Base-by-base conservation (phyloP, 2,329 filamentous ascomycete genomes). In the Cordyceps farinosa region DNA sequence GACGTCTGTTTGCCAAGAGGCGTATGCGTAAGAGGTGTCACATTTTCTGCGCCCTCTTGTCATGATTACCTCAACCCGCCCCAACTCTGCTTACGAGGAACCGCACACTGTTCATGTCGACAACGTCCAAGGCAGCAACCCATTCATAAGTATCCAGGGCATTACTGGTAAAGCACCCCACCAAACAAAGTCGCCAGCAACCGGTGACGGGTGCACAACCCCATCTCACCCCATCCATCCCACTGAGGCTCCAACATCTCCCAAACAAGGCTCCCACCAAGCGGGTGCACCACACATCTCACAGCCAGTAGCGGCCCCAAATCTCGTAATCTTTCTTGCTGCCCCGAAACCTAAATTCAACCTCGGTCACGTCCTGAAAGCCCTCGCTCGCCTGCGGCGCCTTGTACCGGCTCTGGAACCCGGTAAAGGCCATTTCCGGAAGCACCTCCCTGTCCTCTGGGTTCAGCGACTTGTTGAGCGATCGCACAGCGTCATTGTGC, bases 401-500 rank as follows among this genome's bases (percentile, higher is more conserved):
- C 67, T 87, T 86, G 76, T 91, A 95, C 60, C 91, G 84, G 9
- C 87, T 85, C 17, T 81, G 79, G 71, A 92, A 99, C 13, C 87
- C 84, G 30, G 82, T 86, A 73, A 97, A 98, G 0, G 95, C 94
- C 66, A 95, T 80, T 51, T 84, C 85, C 0, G 94, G 93, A 5
- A 99, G 81, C 1, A 86, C 82, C 0, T 82, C 78, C 66, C 95
- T 84, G 30, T 86, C 84, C 75, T 98, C 94, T 1, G 93, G 94
- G 71, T 98, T 98, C 77, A 92, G 82, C 80, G 88, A 66, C 57
- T 75, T 73, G 69, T 87, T 88, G 70, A 93, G 79, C 1, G 92
- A 86, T 65, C 95, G 85, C 55, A 96, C 90, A 1, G 85, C 86
- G 72, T 96, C 90, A 72, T 99, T 99, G 78, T 99, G 95, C 73